These are phyloP conservation scores for Malus hybrid DNA, from an alignment of 331 rosid species.

Conservation along the genomic window DNA sequence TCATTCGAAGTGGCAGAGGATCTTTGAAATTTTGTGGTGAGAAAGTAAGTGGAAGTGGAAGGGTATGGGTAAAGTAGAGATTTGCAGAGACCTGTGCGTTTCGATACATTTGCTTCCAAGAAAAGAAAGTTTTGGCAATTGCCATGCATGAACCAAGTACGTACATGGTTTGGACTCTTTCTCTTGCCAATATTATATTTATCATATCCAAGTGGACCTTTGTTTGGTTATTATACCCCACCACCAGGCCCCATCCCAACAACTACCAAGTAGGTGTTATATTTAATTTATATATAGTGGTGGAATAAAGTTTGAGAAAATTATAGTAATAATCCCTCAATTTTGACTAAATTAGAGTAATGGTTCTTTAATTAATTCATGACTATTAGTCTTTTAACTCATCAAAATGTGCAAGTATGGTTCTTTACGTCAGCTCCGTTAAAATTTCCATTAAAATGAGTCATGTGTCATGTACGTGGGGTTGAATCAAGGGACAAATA, in stretches of 20 bases:
- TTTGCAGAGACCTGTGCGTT: background rate
- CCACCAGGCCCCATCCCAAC: background rate
- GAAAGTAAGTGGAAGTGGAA: background rate
- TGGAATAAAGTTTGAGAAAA: background rate
- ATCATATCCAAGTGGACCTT: conserved; percentile 19
- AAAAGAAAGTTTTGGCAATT: conserved; percentile 3
- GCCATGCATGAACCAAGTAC: conserved; percentile 80
- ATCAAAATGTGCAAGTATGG: no score
- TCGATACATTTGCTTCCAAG: background rate
- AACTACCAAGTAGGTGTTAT: background rate
- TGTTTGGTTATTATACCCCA: conserved; percentile 5
- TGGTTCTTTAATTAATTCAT: no score
- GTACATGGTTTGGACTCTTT: conserved; percentile 35
- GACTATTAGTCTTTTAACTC: no score
- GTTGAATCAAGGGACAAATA: no score
- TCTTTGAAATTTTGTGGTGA: background rate
- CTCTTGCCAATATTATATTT: background rate
- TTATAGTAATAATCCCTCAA: no score
- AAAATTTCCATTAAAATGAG: no score
- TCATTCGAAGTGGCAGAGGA: background rate
- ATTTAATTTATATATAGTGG: background rate
- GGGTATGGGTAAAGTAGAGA: conserved; percentile 24
- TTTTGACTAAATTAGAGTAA: no score
- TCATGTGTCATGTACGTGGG: no score
- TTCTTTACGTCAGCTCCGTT: no score